phyloP scores from a whole-genome alignment of 2,329 filamentous ascomycete genomes.

The Gyromitra esculenta region DNA sequence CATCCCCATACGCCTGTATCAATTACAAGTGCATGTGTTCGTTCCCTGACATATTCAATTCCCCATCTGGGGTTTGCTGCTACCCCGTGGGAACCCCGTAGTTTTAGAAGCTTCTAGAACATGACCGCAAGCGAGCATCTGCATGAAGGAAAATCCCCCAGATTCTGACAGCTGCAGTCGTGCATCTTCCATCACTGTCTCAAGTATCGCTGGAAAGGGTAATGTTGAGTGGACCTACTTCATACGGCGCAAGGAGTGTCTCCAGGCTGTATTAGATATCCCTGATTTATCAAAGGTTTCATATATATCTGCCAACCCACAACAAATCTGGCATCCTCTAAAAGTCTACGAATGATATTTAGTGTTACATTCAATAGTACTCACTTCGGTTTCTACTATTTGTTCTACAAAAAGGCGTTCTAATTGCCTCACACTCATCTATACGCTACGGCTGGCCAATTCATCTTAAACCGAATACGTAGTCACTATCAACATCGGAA shows the following conservation, averaged over 20 bases:
- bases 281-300: constrained; percentile 30
- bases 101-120: constrained; percentile 26
- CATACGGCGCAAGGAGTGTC: constrained; percentile 17
- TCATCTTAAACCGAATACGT: constrained; percentile 27
- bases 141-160: constrained; percentile 1
- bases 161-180: constrained; percentile 2
- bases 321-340: neutral
- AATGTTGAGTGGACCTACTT: constrained; percentile 24
- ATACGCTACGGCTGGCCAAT: constrained; percentile 33
- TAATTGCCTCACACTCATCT: constrained; percentile 38
- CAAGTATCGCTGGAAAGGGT: constrained; percentile 7
- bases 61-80: neutral
- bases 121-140: neutral
- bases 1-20: neutral
- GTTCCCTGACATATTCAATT: neutral
- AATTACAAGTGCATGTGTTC: neutral
- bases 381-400: neutral
- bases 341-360: neutral
- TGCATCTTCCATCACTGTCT: constrained; percentile 33
- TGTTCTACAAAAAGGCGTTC: neutral
- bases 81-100: neutral
- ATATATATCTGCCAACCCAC: constrained; percentile 28
- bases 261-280: constrained; percentile 17
- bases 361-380: neutral
- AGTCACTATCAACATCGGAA: constrained; percentile 28